Evolutionary conservation across 805 yeast genomes (phyloP).

Genomic region (Wickerhamiella kazuoi): DNA sequence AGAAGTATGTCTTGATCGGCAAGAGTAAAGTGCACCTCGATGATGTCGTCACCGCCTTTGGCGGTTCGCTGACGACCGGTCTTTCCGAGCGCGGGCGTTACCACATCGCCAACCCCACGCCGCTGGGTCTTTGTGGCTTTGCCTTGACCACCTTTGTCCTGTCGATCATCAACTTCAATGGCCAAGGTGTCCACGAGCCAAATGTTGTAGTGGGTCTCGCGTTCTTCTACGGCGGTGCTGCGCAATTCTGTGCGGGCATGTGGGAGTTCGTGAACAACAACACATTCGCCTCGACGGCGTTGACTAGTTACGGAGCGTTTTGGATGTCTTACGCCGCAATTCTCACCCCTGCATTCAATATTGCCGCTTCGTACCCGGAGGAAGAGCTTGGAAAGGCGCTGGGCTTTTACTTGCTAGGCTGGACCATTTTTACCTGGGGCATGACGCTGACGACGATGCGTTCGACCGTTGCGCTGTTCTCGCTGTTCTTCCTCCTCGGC

Average conservation of each 20-base stretch:
- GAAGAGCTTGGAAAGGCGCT: constrained; percentile 27
- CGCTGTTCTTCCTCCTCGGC: constrained; percentile 34
- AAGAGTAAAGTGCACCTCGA: constrained; percentile 44
- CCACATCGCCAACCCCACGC: constrained; percentile 48
- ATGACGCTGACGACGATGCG: constrained; percentile 37
- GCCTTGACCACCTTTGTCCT: constrained; percentile 46
- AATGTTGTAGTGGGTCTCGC: constrained; percentile 41
- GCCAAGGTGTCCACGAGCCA: constrained; percentile 34
- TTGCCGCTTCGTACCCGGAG: constrained; percentile 33
- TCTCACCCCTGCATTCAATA: constrained; percentile 41
- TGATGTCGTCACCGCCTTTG: constrained; percentile 27
- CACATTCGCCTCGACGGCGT: constrained; percentile 51
- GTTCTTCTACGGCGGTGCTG: constrained; percentile 44
- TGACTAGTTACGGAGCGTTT: constrained; percentile 48
- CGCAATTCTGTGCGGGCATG: constrained; percentile 44
- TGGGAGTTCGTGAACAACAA: constrained; percentile 50
- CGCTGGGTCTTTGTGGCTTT: constrained; percentile 44
- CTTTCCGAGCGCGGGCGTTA: constrained; percentile 37
- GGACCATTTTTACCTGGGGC: constrained; percentile 45
- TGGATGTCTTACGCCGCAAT: constrained; percentile 53
- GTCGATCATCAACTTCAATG: constrained; percentile 36
- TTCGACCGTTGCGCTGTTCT: constrained; percentile 47
- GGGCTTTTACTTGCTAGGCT: constrained; percentile 42
- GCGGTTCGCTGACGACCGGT: constrained; percentile 73
- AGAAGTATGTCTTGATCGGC: constrained; percentile 47